Percentiles rank a stretch among this genome's conserved stretches.
Conservation (phyloP, 176 grass and related monocot species). For the Ensete ventricosum region DNA sequence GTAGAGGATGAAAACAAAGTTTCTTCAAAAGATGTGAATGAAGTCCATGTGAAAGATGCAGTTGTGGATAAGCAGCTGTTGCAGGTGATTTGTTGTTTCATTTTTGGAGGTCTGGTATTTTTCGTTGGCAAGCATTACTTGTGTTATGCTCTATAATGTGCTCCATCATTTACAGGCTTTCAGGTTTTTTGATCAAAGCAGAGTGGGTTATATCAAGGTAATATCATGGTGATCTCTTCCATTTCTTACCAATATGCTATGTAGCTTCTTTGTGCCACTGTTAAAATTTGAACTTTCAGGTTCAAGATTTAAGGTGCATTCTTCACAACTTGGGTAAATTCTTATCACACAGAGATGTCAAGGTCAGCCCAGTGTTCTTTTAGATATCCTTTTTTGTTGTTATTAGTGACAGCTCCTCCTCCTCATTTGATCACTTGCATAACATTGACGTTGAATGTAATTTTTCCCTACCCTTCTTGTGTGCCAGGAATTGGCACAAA, state of each 20-base stretch:
- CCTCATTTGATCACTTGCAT: too few relatives aligned
- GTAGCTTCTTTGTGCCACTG: not conserved
- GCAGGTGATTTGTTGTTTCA: conserved; percentile 42
- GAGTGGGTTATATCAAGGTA: conserved; percentile 75
- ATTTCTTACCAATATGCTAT: too few relatives aligned
- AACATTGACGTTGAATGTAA: too few relatives aligned
- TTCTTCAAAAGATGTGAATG: too few relatives aligned
- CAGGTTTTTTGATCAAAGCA: conserved; percentile 84
- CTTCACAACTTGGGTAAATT: conserved; percentile 95
- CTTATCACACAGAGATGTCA: conserved; percentile 77
- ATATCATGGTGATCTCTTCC: not conserved
- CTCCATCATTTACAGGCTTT: conserved; percentile 54
- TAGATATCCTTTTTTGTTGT: too few relatives aligned
- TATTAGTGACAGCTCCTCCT: too few relatives aligned
- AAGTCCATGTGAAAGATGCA: conserved; percentile 30
- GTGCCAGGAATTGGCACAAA: conserved; percentile 82
- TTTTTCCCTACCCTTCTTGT: not conserved
- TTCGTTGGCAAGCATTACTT: not conserved
- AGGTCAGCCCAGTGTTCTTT: conserved; percentile 37
- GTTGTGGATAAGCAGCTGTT: conserved; percentile 79
- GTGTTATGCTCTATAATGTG: not conserved
- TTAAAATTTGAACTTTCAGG: conserved; percentile 37
- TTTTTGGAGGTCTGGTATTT: not conserved
- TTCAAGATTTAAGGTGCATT: conserved; percentile 94
- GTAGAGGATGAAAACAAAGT: too few relatives aligned